phyloP scores from a whole-genome alignment of 2,329 filamentous ascomycete genomes.

The Fusarium sp. region DNA sequence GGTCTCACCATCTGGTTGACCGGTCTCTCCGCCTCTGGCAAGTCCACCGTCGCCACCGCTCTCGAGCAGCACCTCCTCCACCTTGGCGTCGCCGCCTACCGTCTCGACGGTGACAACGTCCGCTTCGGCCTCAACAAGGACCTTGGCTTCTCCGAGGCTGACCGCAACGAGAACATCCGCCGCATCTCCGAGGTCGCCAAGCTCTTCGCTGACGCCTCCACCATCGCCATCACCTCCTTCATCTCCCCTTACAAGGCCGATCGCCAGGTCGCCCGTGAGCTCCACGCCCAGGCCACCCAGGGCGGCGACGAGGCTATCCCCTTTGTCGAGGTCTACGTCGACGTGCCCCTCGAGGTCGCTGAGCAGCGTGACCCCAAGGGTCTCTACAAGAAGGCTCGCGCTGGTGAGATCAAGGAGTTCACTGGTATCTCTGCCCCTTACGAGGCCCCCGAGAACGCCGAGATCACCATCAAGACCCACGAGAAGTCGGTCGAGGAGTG shows the following conservation, averaged over 20 bases:
- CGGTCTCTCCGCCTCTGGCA: constrained; percentile 92
- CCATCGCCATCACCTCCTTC: constrained; percentile 91
- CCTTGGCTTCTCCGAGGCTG: constrained; percentile 89
- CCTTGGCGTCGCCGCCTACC: constrained; percentile 81
- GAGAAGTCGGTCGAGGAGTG: constrained; percentile 87
- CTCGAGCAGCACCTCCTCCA: constrained; percentile 97
- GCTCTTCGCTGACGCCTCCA: constrained; percentile 89
- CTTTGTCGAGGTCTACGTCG: constrained; percentile 93
- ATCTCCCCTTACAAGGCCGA: constrained; percentile 95
- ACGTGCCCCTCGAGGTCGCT: constrained; percentile 88
- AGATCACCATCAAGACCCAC: constrained; percentile 86
- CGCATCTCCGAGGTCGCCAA: constrained; percentile 96
- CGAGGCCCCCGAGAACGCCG: constrained; percentile 83
- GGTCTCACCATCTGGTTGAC: constrained; percentile 99
- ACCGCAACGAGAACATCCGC: constrained; percentile 97
- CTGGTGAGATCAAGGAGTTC: constrained; percentile 95
- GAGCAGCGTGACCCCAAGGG: constrained; percentile 98
- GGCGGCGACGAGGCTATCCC: constrained; percentile 73
- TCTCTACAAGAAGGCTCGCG: constrained; percentile 94
- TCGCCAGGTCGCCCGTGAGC: constrained; percentile 77
- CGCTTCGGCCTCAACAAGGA: constrained; percentile 98
- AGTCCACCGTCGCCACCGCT: constrained; percentile 95
- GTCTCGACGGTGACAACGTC: constrained; percentile 97
- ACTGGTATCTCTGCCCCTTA: constrained; percentile 96
- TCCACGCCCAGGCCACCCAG: constrained; percentile 69